These are phyloP conservation scores for Pythium phragmiticola DNA, from an alignment of 352 stramenopile genomes.

Conservation along the genomic window DNA sequence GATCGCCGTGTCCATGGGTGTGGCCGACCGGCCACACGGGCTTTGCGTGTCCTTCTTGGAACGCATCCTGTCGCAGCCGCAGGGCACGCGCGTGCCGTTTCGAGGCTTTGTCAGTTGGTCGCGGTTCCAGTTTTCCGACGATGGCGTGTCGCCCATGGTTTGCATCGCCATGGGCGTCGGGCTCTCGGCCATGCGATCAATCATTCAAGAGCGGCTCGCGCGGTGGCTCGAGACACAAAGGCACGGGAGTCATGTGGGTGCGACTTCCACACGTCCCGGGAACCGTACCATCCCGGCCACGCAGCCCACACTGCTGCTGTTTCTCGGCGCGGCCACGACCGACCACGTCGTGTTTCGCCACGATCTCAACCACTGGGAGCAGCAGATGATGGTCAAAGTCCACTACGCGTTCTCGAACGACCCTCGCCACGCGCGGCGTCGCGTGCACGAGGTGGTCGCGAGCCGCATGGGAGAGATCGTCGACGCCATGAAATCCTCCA, in stretches of 20 bases:
- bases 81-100: slow-evolving; percentile 49
- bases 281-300: not conserved
- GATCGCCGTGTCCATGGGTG: slow-evolving; percentile 87
- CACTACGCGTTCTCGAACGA: slow-evolving; percentile 32
- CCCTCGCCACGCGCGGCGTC: not conserved
- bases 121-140: slow-evolving; percentile 85
- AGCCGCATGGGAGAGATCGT: slow-evolving; percentile 30
- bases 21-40: slow-evolving; percentile 52
- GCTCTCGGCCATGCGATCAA: slow-evolving; percentile 78
- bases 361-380: slow-evolving; percentile 35
- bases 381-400: slow-evolving; percentile 29
- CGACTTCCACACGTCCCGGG: not conserved
- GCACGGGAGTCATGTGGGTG: not conserved
- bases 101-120: slow-evolving; percentile 88
- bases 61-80: slow-evolving; percentile 34
- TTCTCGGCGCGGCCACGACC: slow-evolving; percentile 32
- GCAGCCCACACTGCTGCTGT: slow-evolving; percentile 31
- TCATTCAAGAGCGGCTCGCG: slow-evolving; percentile 35
- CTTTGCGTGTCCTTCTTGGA: slow-evolving; percentile 32
- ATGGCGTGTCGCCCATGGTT: slow-evolving; percentile 83
- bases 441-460: slow-evolving; percentile 34
- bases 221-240: slow-evolving; percentile 8
- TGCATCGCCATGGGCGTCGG: slow-evolving; percentile 92
- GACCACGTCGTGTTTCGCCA: slow-evolving; percentile 36
- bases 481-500: slow-evolving; percentile 22